A percentile compares a stretch with the other conserved stretches of the same genome.
These are phyloP conservation scores for Daldinia vernicosa DNA, from an alignment of 495 filamentous ascomycete species.

Conservation along the genomic window DNA sequence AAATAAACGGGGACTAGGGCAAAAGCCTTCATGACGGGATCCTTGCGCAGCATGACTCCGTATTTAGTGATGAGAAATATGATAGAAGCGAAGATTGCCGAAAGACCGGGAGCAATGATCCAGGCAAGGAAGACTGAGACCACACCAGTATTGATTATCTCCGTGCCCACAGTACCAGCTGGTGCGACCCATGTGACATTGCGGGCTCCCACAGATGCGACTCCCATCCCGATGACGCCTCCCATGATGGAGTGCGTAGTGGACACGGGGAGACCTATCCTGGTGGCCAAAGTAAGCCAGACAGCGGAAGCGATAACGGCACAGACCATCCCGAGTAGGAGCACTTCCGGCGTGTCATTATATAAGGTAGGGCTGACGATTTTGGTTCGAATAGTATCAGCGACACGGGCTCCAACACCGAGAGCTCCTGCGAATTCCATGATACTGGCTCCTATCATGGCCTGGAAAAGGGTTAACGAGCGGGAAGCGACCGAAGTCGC, in stretches of 20 bases:
- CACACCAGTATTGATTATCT: conserved; percentile 62
- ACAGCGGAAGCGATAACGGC: conserved; percentile 65
- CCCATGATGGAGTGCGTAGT: conserved; percentile 73
- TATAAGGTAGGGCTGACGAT: conserved; percentile 67
- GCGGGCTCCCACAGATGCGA: conserved; percentile 62
- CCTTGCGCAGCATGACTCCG: conserved; percentile 64
- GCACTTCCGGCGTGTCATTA: conserved; percentile 58
- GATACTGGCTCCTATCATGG: conserved; percentile 71
- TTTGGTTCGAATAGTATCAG: conserved; percentile 72
- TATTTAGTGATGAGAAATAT: conserved; percentile 73
- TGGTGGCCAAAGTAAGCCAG: conserved; percentile 69
- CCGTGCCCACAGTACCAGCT: conserved; percentile 53
- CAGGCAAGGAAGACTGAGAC: conserved; percentile 68
- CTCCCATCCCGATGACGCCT: conserved; percentile 69
- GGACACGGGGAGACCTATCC: conserved; percentile 65
- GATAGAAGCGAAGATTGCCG: conserved; percentile 65
- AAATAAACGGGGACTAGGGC: conserved; percentile 69
- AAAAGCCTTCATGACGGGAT: conserved; percentile 67
- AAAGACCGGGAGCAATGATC: conserved; percentile 69
- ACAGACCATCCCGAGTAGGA: conserved; percentile 71
- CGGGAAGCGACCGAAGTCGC: conserved; percentile 75
- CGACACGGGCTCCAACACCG: conserved; percentile 69
- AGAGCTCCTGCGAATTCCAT: conserved; percentile 75
- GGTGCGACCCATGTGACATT: conserved; percentile 67
- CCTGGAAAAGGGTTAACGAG: conserved; percentile 71